These are phyloP conservation scores for Suillus subaureus DNA, from an alignment of 768 basidiomycete species.

Conservation along the genomic window DNA sequence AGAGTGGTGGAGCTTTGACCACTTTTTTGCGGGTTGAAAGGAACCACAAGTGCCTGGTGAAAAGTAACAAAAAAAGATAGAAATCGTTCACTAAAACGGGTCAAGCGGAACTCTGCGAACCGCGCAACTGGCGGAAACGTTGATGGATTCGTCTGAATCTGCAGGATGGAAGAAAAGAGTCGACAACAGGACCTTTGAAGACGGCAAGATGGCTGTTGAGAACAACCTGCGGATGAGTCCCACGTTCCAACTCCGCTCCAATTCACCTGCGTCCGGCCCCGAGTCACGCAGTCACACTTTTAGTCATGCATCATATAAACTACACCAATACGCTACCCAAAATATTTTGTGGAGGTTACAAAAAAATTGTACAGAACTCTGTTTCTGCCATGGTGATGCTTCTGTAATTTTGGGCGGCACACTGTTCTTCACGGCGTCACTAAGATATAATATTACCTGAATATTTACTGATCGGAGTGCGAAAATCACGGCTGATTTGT, in stretches of 20 bases:
- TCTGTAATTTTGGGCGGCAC: not conserved
- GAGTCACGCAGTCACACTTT: slow-evolving; percentile 25
- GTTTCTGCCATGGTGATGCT: not conserved
- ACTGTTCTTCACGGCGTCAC: not conserved
- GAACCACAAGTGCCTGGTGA: slow-evolving; percentile 2
- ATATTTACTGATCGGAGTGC: slow-evolving; percentile 23
- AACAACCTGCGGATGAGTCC: slow-evolving; percentile 37
- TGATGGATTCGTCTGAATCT: slow-evolving; percentile 1
- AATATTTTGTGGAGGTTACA: not conserved
- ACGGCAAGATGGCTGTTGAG: slow-evolving; percentile 35
- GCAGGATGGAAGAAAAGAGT: slow-evolving; percentile 4
- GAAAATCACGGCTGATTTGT: slow-evolving; percentile 20
- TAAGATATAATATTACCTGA: not conserved
- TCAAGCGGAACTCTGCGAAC: slow-evolving; percentile 9
- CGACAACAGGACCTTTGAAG: slow-evolving; percentile 10
- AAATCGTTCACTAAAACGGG: slow-evolving; percentile 17
- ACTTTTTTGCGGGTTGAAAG: slow-evolving; percentile 24
- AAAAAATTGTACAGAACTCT: not conserved
- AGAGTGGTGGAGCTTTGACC: slow-evolving; percentile 15
- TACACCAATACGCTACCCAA: slow-evolving; percentile 1
- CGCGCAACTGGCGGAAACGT: slow-evolving; percentile 6
- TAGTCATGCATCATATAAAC: not conserved
- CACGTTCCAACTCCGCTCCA: slow-evolving; percentile 35
- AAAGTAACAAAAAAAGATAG: slow-evolving; percentile 19
- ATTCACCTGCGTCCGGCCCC: slow-evolving; percentile 25